Conservation (phyloP, 176 grass and related monocot genomes). For the Phyllostachys edulis region DNA sequence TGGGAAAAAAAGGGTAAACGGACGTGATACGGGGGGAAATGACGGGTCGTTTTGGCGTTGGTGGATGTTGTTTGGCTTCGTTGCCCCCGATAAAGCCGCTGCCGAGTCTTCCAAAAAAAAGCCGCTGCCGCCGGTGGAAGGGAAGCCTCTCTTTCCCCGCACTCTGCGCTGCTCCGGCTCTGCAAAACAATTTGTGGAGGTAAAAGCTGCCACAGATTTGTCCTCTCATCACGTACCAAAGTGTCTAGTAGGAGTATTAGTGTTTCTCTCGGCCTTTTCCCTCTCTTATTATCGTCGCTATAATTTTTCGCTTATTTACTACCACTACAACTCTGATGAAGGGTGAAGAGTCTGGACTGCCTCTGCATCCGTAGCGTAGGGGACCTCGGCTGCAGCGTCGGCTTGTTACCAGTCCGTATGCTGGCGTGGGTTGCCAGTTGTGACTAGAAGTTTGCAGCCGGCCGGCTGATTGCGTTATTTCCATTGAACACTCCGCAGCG, state of each 20-base stretch:
- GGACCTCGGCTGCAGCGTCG: not conserved
- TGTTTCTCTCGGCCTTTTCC: no score
- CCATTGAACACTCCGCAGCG: not conserved
- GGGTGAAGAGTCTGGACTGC: not conserved
- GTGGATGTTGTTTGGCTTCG: not conserved
- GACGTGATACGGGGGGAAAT: not conserved
- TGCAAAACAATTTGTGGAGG: not conserved
- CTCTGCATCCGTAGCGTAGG: not conserved
- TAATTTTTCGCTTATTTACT: no score
- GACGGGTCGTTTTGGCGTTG: not conserved
- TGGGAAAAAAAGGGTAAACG: not conserved
- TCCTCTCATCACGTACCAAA: not conserved
- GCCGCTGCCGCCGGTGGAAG: conserved; percentile 31
- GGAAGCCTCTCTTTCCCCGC: conserved; percentile 25
- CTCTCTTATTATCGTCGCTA: no score
- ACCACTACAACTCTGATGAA: no score
- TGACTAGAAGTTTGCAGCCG: not conserved
- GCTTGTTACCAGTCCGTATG: not conserved
- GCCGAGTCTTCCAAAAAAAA: not conserved
- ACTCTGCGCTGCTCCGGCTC: not conserved
- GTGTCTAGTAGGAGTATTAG: not conserved
- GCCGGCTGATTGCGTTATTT: not conserved
- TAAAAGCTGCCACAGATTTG: conserved; percentile 13
- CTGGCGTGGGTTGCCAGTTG: no score
- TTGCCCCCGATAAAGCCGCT: conserved; percentile 50